Evolutionary conservation across 2,329 filamentous ascomycete genomes (phyloP).

Genomic region (Fusarium sp.): DNA sequence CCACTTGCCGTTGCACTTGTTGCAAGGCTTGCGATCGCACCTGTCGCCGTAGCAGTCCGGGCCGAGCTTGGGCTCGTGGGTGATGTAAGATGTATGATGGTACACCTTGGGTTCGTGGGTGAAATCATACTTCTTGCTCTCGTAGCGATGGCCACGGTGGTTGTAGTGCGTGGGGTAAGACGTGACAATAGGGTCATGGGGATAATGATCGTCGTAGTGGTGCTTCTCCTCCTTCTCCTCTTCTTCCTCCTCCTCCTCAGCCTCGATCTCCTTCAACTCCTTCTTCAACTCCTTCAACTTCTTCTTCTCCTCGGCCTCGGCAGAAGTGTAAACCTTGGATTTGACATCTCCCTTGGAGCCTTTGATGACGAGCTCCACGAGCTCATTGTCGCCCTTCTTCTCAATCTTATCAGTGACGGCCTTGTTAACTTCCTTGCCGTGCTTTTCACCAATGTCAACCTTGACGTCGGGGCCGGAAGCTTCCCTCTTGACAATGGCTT

Average conservation of each 20-base stretch:
- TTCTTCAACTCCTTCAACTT: neutral
- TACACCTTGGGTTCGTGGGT: constrained; percentile 25
- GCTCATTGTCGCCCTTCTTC: constrained; percentile 15
- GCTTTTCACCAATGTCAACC: neutral
- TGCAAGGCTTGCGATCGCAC: constrained; percentile 46
- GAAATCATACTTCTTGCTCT: constrained; percentile 33
- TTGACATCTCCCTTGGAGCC: neutral
- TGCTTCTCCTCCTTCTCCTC: constrained; percentile 2
- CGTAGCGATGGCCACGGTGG: constrained; percentile 14
- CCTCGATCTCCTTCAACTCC: constrained; percentile 15
- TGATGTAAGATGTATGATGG: constrained; percentile 24
- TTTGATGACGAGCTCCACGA: constrained; percentile 12
- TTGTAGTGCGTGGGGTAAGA: constrained; percentile 4
- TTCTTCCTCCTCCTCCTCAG: neutral
- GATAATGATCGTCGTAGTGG: constrained; percentile 5
- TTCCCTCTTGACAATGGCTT: constrained; percentile 6
- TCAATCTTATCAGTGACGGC: neutral
- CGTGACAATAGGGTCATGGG: constrained; percentile 8
- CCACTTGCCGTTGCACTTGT: constrained; percentile 46
- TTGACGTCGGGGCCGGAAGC: constrained; percentile 4
- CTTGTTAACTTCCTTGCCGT: neutral
- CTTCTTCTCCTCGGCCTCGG: constrained; percentile 7
- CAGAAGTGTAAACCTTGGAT: constrained; percentile 2
- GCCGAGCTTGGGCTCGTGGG: constrained; percentile 30
- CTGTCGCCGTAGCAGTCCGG: constrained; percentile 38